Evolutionary conservation across 345 rosid genomes (phyloP).

Genomic region (Capsella bursapastoris): DNA sequence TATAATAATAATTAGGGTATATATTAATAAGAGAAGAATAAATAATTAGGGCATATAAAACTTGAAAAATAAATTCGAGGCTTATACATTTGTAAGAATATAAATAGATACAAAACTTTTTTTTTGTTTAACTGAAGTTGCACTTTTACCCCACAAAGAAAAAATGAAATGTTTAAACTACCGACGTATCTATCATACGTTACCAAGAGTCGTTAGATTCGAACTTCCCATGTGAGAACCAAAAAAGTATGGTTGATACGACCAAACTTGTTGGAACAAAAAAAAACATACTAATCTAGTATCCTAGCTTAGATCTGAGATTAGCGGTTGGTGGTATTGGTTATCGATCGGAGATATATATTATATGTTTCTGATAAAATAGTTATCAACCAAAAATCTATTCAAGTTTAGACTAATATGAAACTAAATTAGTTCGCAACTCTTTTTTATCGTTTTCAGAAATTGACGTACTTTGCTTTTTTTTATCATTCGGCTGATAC

Average conservation of each 20-base stretch:
- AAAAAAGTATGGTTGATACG: background rate
- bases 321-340: background rate
- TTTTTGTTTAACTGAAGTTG: background rate
- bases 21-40: background rate
- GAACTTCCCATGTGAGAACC: background rate
- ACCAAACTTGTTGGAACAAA: slow-evolving; percentile 1
- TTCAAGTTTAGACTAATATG: background rate
- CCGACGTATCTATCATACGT: background rate
- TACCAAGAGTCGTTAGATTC: background rate
- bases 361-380: background rate
- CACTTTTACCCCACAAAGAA: too few species aligned
- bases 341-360: background rate
- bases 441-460: slow-evolving; percentile 3
- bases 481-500: background rate
- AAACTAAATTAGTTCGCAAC: slow-evolving; percentile 15
- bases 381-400: background rate
- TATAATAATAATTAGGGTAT: background rate
- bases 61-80: background rate
- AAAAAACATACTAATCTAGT: background rate
- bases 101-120: too few species aligned
- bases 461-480: background rate
- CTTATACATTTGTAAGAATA: background rate
- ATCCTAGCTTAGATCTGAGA: background rate
- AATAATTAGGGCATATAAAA: background rate
- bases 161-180: background rate